A percentile compares a stretch with the other conserved stretches of the same genome.
Evolutionary conservation across 2,329 filamentous ascomycete species (phyloP).

Genomic region (Lasiodiplodia sp.): DNA sequence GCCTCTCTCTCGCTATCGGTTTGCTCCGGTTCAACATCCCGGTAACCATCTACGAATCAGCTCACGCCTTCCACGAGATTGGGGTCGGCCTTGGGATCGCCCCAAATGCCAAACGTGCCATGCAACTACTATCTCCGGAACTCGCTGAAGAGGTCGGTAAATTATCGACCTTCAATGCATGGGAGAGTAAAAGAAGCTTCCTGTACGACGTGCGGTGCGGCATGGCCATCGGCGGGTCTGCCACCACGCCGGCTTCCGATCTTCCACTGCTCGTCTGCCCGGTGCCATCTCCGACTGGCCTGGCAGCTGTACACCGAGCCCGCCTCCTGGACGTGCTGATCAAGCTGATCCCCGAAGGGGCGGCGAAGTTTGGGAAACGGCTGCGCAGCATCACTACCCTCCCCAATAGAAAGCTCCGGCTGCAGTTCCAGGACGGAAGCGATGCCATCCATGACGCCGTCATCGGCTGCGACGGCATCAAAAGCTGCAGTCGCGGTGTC

Average conservation of each 20-base stretch:
- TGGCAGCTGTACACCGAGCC: slow-evolving; percentile 54
- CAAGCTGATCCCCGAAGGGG: slow-evolving; percentile 51
- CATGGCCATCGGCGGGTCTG: slow-evolving; percentile 34
- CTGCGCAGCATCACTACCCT: slow-evolving; percentile 38
- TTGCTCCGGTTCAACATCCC: slow-evolving; percentile 56
- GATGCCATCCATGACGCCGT: slow-evolving; percentile 55
- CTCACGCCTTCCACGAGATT: slow-evolving; percentile 62
- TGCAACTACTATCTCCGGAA: slow-evolving; percentile 60
- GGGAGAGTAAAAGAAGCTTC: slow-evolving; percentile 43
- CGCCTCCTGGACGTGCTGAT: slow-evolving; percentile 59
- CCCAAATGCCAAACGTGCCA: slow-evolving; percentile 62
- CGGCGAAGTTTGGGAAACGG: slow-evolving; percentile 52
- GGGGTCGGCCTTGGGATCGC: slow-evolving; percentile 65
- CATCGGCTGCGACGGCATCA: slow-evolving; percentile 71
- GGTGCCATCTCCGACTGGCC: slow-evolving; percentile 34
- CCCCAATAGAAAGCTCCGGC: slow-evolving; percentile 38
- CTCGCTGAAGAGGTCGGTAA: slow-evolving; percentile 54
- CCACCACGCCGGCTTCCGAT: slow-evolving; percentile 35
- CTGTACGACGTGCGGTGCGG: slow-evolving; percentile 54
- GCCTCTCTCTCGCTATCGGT: slow-evolving; percentile 62
- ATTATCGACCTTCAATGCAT: slow-evolving; percentile 51
- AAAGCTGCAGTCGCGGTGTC: slow-evolving; percentile 60
- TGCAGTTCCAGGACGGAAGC: slow-evolving; percentile 56
- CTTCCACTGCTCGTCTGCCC: slow-evolving; percentile 35
- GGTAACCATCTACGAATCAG: slow-evolving; percentile 64